Evolutionary conservation across 2,329 filamentous ascomycete genomes (phyloP).

Genomic region (Aureobasidium zeae): DNA sequence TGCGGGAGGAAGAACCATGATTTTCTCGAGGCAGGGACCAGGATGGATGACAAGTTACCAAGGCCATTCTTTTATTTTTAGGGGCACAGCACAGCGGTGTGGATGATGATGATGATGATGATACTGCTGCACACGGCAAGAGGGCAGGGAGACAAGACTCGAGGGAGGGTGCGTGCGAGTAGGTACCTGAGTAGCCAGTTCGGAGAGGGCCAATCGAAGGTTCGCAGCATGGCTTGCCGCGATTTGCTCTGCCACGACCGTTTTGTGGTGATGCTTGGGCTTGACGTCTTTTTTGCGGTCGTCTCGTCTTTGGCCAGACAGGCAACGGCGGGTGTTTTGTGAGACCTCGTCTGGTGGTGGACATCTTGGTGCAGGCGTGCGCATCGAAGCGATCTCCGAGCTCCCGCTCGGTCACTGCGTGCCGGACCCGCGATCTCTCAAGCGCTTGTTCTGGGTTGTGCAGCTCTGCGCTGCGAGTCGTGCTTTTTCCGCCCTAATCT

Average conservation of each 20-base stretch:
- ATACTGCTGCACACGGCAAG: slow-evolving; percentile 5
- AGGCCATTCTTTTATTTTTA: slow-evolving; percentile 16
- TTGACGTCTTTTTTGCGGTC: no score
- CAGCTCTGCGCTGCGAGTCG: slow-evolving; percentile 15
- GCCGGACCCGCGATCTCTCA: slow-evolving; percentile 14
- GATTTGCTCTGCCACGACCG: not conserved
- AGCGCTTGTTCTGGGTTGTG: slow-evolving; percentile 5
- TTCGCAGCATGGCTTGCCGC: not conserved
- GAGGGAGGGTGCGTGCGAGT: not conserved
- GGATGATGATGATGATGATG: not conserved
- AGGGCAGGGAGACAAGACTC: slow-evolving; percentile 1
- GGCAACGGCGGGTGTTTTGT: slow-evolving; percentile 14
- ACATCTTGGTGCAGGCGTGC: not conserved
- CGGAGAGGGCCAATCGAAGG: not conserved
- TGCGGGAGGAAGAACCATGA: slow-evolving; percentile 13
- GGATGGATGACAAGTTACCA: not conserved
- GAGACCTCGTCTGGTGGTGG: slow-evolving; percentile 6
- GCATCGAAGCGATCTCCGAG: slow-evolving; percentile 14
- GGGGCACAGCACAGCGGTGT: slow-evolving; percentile 12
- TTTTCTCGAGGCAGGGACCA: slow-evolving; percentile 15
- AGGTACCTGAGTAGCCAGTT: not conserved
- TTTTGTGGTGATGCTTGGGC: slow-evolving; percentile 13
- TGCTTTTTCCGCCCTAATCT: slow-evolving; percentile 15
- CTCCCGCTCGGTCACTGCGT: slow-evolving; percentile 14
- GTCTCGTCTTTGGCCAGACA: slow-evolving; percentile 12